Evolutionary conservation across 352 stramenopile genomes (phyloP), one percentile per base, ranked within the genome.

Genomic region (Phytophthora tentaculata): DNA sequence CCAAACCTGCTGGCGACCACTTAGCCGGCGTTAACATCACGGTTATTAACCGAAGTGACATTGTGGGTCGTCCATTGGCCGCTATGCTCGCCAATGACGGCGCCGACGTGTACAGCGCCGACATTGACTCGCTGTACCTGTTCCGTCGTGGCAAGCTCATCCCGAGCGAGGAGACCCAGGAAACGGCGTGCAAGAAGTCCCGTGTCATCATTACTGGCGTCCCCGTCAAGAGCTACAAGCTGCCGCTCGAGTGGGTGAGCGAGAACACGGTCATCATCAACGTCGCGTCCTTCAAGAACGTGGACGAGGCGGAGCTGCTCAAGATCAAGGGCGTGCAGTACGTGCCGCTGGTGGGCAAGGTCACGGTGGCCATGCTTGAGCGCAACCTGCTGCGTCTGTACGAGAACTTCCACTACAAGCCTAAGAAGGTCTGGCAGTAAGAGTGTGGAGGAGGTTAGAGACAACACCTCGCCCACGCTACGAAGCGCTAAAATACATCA

Each of bases 1-100:
- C 59, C 23, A 70, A 88, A 60, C 71, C 79, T 10, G 28, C 56
- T 13, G 87, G 81, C 44, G 71, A 90, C 66, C 85, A 91, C 67
- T 73, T 98, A 67, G 68, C 85, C 29, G 89, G 93, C 28, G 84
- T 94, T 48, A 96, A 86, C 60, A 90, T 98, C 49, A 98, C 96
- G 53, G 97, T 99, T 52, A 97, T 99, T 67, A 99, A 99, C 86
- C 90, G 97, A 59, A 98, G 94, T 41, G 96, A 99, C 75, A 98
- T 99, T 67, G 83, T 99, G 12, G 97, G 97, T 16, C 81, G 97
- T 16, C 96, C 97, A 22, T 75, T 99, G 24, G 96, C 95, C 8
- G 95, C 92, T 10, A 98, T 99, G 86, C 87, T 99, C 17, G 95
- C 97, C 6, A 97, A 98, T 73, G 92, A 98, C 69, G 96, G 95